Evolutionary conservation across 768 basidiomycete genomes (phyloP).

Genomic region (Termitomyces sp.): DNA sequence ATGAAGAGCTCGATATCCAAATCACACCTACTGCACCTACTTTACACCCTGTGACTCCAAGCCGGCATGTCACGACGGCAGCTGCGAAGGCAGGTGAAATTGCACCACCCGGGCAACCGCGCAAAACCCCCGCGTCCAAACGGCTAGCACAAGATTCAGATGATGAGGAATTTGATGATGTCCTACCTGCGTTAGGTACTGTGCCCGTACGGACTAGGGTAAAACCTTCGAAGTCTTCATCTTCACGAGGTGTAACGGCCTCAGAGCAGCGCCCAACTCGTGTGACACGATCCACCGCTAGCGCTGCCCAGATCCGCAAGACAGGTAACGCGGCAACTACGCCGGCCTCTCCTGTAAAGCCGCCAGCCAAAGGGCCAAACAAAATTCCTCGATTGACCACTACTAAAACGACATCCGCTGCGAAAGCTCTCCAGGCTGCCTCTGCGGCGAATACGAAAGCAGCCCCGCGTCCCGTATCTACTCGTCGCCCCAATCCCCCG

Average conservation of each 20-base stretch:
- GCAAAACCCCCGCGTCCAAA: slow-evolving; percentile 83
- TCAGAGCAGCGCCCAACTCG: slow-evolving; percentile 74
- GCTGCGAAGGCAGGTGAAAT: slow-evolving; percentile 69
- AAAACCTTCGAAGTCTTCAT: slow-evolving; percentile 35
- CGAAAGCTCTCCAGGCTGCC: slow-evolving; percentile 38
- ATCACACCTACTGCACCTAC: slow-evolving; percentile 35
- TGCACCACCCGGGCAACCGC: slow-evolving; percentile 77
- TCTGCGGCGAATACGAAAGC: slow-evolving; percentile 30
- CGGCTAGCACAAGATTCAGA: slow-evolving; percentile 66
- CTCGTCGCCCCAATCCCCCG: slow-evolving; percentile 36
- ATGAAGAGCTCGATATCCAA: slow-evolving; percentile 56
- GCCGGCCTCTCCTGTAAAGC: slow-evolving; percentile 39
- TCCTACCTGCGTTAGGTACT: slow-evolving; percentile 58
- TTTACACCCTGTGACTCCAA: slow-evolving; percentile 75
- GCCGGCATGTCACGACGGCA: slow-evolving; percentile 68
- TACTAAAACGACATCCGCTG: slow-evolving; percentile 47
- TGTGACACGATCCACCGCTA: slow-evolving; percentile 69
- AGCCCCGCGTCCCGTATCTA: slow-evolving; percentile 17
- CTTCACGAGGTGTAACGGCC: slow-evolving; percentile 48
- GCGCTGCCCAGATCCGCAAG: slow-evolving; percentile 50
- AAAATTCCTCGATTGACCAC: slow-evolving; percentile 67
- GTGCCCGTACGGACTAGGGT: slow-evolving; percentile 40
- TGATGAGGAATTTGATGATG: slow-evolving; percentile 61
- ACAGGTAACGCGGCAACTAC: slow-evolving; percentile 36
- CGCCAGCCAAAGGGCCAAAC: slow-evolving; percentile 52